A percentile compares a stretch with the other conserved stretches of the same genome.
These are phyloP conservation scores for Zymoseptoria ardabiliae DNA, from an alignment of 2,329 filamentous ascomycete genomes.

Conservation along the genomic window DNA sequence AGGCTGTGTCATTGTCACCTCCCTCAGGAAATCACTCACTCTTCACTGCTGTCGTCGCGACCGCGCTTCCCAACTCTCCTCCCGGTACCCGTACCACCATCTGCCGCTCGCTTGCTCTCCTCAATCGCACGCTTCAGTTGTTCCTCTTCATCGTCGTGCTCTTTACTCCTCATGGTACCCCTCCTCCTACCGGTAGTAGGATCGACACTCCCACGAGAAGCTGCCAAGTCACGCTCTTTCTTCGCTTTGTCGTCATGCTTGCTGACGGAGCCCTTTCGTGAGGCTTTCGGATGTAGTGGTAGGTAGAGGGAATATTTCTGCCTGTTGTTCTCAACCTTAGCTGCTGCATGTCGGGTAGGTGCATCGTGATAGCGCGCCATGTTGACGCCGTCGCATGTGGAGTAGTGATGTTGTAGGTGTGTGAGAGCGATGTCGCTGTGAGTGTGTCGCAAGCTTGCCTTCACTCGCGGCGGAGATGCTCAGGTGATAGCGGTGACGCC, in stretches of 20 bases:
- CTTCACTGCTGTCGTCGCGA: conserved; percentile 86
- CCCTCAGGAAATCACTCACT: conserved; percentile 56
- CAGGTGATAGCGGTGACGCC: neutral
- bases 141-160: conserved; percentile 92
- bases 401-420: neutral
- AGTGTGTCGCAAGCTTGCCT: conserved; percentile 1
- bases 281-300: conserved; percentile 48
- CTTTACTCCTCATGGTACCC: conserved; percentile 95
- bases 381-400: neutral
- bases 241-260: conserved; percentile 54
- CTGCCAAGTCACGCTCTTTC: conserved; percentile 49
- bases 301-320: conserved; percentile 58
- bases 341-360: conserved; percentile 19
- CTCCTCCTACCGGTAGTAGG: conserved; percentile 67
- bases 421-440: neutral
- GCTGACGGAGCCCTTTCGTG: conserved; percentile 56
- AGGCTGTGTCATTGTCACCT: conserved; percentile 3
- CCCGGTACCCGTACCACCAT: conserved; percentile 46
- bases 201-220: conserved; percentile 45
- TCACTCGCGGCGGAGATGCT: conserved; percentile 1
- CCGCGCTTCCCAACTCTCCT: conserved; percentile 69
- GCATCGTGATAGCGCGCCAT: conserved; percentile 25
- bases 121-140: conserved; percentile 83
- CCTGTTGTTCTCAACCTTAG: conserved; percentile 36
- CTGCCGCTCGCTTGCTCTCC: conserved; percentile 79